Conservation (phyloP, 2,329 filamentous ascomycete species). For the Ascochyta rabiei region DNA sequence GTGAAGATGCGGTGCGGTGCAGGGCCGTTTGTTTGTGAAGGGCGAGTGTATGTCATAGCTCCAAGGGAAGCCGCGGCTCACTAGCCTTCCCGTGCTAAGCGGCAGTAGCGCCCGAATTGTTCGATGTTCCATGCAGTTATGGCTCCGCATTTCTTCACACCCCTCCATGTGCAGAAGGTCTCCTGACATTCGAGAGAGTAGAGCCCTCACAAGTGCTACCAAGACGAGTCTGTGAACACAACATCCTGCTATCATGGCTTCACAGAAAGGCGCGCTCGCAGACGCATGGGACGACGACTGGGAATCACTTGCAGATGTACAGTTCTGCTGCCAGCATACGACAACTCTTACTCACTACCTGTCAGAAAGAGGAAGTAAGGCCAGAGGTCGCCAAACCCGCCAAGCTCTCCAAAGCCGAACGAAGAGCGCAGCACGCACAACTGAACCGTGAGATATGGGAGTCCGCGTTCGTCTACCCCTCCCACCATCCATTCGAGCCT, state of each 20-base stretch:
- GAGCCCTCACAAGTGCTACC: background rate
- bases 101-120: constrained; percentile 15
- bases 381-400: constrained; percentile 40
- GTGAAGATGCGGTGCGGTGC: constrained; percentile 1
- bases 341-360: constrained; percentile 24
- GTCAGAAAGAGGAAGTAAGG: constrained; percentile 47
- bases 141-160: constrained; percentile 20
- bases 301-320: constrained; percentile 77
- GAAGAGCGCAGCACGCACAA: constrained; percentile 79
- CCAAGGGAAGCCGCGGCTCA: constrained; percentile 16
- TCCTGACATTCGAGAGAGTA: background rate
- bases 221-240: background rate
- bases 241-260: constrained; percentile 26
- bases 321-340: constrained; percentile 15
- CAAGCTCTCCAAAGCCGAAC: constrained; percentile 75
- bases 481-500: background rate
- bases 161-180: constrained; percentile 7
- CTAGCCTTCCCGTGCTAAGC: constrained; percentile 17
- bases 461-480: constrained; percentile 69
- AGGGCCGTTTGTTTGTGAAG: background rate
- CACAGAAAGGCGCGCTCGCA: constrained; percentile 53
- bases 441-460: constrained; percentile 87
- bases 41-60: constrained; percentile 16
- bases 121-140: constrained; percentile 10
- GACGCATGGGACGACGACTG: constrained; percentile 90